phyloP scores from a whole-genome alignment of 2,329 filamentous ascomycete genomes.

The Coniochaeta hoffmannii region DNA sequence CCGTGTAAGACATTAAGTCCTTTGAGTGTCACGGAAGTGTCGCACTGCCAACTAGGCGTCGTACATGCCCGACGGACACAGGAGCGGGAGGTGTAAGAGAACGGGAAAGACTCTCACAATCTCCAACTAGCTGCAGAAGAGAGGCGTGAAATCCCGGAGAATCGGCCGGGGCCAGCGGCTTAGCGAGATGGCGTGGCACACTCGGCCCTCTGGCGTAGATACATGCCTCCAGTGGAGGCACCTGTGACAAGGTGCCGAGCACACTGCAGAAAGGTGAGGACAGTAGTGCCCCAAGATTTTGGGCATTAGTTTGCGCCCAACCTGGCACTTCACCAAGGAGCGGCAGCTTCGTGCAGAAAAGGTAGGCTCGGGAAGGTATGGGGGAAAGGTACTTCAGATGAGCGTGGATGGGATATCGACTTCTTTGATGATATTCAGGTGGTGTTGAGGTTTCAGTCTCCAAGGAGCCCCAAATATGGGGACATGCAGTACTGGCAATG shows the following conservation, averaged over 20 bases:
- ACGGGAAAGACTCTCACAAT: constrained; percentile 15
- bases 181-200: constrained; percentile 25
- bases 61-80: constrained; percentile 32
- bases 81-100: constrained; percentile 27
- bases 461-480: neutral
- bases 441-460: neutral
- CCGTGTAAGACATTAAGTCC: constrained; percentile 23
- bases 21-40: constrained; percentile 25
- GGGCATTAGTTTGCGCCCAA: neutral
- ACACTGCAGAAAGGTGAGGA: neutral
- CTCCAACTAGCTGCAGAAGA: constrained; percentile 3
- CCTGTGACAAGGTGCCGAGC: neutral
- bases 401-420: neutral
- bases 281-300: neutral
- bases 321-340: neutral
- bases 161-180: constrained; percentile 19
- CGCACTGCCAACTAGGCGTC: constrained; percentile 37
- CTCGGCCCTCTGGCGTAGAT: constrained; percentile 25
- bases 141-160: neutral
- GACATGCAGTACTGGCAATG: no score
- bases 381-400: neutral
- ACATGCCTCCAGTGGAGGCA: constrained; percentile 19
- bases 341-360: neutral
- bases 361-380: neutral
- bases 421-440: neutral